Evolutionary conservation across 495 filamentous ascomycete genomes (phyloP), one percentile per base, ranked within the genome.

Genomic region (Neurospora sp.): DNA sequence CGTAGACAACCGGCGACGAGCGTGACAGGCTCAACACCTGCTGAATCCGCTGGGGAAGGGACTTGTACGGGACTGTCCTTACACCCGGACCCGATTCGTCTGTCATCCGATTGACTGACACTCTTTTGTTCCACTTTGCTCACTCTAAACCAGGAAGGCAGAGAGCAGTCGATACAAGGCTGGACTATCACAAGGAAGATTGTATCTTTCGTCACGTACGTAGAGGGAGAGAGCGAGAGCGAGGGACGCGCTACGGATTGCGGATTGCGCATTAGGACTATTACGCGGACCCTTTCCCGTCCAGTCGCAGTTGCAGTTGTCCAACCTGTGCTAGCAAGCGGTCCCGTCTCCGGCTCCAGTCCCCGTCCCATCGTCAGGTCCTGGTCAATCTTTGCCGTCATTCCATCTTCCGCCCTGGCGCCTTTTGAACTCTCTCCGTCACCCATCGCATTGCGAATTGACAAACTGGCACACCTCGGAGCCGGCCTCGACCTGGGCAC

Each of bases 401-500:
- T 66, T 37, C 54, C 54, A 66, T 27, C 54, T 66, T 66, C 12
- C 54, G 54, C 54, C 54, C 54, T 62, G 54, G 54, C 54, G 54
- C 5, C 23, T 62, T 35, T 49, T 46, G 73, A 60, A 69, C 38
- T 69, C 20, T 72, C 41, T 35, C 40, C 39, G 31, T 73, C 66
- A 16, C 71, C 60, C 31, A 41, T 40, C 40, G 44, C 72, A 74
- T 69, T 46, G 49, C 71, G 31, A 54, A 39, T 42, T 39, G 70
- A 39, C 70, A 49, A 23, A 39, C 23, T 41, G 69, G 39, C 69
- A 20, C 31, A 23, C 71, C 71, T 20, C 31, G 20, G 31, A 44
- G 16, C 35, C 27, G 46, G 60, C 72, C 72, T 66, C 70, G 62
- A 69, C 71, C 54, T 39, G 60, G 72, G 73, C 75, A 74, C 66